Base-by-base conservation (phyloP, 2,329 filamentous ascomycete genomes). In the Cladosporium sp. region DNA sequence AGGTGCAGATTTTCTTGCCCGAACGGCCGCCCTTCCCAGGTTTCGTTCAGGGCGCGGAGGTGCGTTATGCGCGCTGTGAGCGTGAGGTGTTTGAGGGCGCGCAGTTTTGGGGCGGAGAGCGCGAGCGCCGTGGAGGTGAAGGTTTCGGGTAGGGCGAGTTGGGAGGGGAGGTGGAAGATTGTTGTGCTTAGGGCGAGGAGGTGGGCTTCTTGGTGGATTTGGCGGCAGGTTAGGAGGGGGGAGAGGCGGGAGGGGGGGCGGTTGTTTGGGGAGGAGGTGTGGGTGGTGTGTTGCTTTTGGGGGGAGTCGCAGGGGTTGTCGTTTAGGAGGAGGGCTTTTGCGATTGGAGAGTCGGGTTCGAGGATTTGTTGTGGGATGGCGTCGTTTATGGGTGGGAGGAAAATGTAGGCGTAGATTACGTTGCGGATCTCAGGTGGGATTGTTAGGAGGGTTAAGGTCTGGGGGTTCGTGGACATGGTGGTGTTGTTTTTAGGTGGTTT, bases 21-120 rank as follows among this genome's bases (percentile, higher is more conserved):
- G 51, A 69, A 69, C 1, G 66, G 65, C 3, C 62, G 47, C 11
- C 61, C 60, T 2, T 54, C 53, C 66, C 66, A 69, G 4, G 61
- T 53, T 46, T 68, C 66, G 47, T 67, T 67, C 29, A 69, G 40
- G 11, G 63, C 61, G 32, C 65, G 58, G 6, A 69, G 53, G 20
- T 62, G 55, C 27, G 49, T 53, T 43, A 67, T 63, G 4, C 59
- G 58, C 4, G 66, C 65, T 9, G 59, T 58, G 13, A 69, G 55
- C 8, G 60, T 62, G n/a, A 69, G 53, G 51, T 65, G 60, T 13
- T 59, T 57, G 47, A 69, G 57, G 1, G 62, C 57, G 27, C 46
- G 43, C 20, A 66, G 35, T 36, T 63, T 57, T 2, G 57, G 30
- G 2, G 51, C 36, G 3, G 52, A 52, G 2, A 65, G 56, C 1